These are phyloP conservation scores for Apiotrichum siamense DNA, from an alignment of 1,284 basidiomycete genomes.

Conservation along the genomic window DNA sequence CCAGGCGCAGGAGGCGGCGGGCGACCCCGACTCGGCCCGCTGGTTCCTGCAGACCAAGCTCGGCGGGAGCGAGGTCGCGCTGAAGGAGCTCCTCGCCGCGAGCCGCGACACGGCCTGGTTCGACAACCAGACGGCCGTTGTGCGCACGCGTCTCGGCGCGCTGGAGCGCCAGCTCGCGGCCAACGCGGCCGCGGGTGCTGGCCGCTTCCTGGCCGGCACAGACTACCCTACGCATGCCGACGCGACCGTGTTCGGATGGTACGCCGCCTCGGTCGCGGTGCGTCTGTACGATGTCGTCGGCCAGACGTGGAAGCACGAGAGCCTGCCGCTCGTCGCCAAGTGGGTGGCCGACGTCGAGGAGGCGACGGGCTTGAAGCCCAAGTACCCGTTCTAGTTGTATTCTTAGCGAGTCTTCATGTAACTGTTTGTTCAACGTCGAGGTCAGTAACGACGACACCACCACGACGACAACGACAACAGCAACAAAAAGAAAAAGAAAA, in stretches of 20 bases:
- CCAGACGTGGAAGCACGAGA: conserved; percentile 6
- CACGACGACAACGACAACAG: too few relatives aligned
- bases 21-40: conserved; percentile 1
- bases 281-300: background rate
- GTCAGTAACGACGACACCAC: too few relatives aligned
- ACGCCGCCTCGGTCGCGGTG: background rate
- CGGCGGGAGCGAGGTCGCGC: conserved; percentile 8
- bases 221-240: conserved; percentile 13
- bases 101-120: conserved; percentile 1
- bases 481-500: too few relatives aligned
- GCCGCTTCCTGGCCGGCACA: conserved; percentile 11
- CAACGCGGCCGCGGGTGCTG: background rate
- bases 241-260: conserved; percentile 15
- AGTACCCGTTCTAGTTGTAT: background rate
- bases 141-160: background rate
- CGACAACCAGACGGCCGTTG: conserved; percentile 1
- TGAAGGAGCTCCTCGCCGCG: background rate
- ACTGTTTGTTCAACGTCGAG: too few relatives aligned
- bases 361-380: conserved; percentile 3
- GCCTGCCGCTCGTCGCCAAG: conserved; percentile 3
- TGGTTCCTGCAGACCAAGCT: conserved; percentile 26
- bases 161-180: background rate
- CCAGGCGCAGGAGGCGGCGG: conserved; percentile 7
- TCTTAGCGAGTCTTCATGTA: too few relatives aligned
- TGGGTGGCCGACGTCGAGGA: conserved; percentile 3